Conservation (phyloP, 2,329 filamentous ascomycete species). For the Ophiostoma australiae region DNA sequence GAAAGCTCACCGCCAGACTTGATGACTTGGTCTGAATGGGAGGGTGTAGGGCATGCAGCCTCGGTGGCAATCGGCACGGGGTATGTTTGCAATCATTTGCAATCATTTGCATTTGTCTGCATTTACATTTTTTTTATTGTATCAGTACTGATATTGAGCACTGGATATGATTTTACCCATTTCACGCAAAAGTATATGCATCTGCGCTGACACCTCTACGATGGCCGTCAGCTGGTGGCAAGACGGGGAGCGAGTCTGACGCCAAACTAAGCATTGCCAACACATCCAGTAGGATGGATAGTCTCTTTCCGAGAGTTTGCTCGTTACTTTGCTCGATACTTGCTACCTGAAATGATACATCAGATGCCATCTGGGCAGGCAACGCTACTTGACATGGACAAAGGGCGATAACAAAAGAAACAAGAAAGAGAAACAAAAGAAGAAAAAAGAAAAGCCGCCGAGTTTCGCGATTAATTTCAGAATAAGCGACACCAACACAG, state of each 20-base stretch:
- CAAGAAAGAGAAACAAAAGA: background rate
- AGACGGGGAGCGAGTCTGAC: background rate
- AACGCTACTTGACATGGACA: background rate
- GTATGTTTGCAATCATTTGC: background rate
- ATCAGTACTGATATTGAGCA: background rate
- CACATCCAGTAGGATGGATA: background rate
- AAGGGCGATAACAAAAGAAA: background rate
- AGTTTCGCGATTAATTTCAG: background rate
- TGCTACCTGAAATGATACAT: background rate
- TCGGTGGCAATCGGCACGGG: background rate
- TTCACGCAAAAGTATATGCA: background rate
- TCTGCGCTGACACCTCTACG: background rate
- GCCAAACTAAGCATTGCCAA: background rate
- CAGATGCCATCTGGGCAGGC: background rate
- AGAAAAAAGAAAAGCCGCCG: background rate
- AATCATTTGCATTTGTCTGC: background rate
- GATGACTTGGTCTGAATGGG: background rate
- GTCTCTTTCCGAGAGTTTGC: background rate
- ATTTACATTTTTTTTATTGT: background rate
- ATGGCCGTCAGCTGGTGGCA: background rate
- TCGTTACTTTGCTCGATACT: background rate
- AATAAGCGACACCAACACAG: slow-evolving; percentile 8
- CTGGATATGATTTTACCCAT: background rate
- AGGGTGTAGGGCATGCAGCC: slow-evolving; percentile 13
- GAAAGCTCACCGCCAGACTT: slow-evolving; percentile 6